Conservation (phyloP, 1,284 basidiomycete species). For the Irpex sp. region DNA sequence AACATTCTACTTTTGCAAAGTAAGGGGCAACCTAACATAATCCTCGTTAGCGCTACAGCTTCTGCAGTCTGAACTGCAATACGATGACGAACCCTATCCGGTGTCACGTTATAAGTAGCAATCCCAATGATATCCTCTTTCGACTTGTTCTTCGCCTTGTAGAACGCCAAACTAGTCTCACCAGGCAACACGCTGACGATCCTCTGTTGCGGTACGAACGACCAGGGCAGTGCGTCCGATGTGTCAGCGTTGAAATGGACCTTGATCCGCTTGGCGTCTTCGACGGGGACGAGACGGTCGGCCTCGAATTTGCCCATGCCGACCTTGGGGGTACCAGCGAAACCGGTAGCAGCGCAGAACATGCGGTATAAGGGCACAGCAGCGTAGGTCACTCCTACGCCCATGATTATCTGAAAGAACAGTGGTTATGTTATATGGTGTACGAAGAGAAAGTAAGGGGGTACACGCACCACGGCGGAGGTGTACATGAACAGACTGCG, state of each 20-base stretch:
- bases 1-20: conserved; percentile 99
- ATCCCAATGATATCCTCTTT: conserved; percentile 93
- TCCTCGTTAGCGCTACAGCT: not conserved
- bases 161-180: conserved; percentile 96
- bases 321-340: conserved; percentile 90
- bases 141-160: conserved; percentile 86
- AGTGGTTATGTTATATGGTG: not conserved
- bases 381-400: conserved; percentile 87
- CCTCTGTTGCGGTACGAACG: conserved; percentile 87
- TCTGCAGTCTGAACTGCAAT: not conserved
- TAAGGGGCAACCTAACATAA: conserved; percentile 84
- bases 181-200: conserved; percentile 90
- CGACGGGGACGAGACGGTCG: conserved; percentile 74
- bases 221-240: conserved; percentile 89
- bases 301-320: conserved; percentile 78
- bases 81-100: conserved; percentile 66
- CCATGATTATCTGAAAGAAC: conserved; percentile 62
- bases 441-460: not conserved
- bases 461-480: conserved; percentile 62
- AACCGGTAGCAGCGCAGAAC: conserved; percentile 97
- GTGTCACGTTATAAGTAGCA: conserved; percentile 97
- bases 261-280: conserved; percentile 73
- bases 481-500: conserved; percentile 75
- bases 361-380: conserved; percentile 96
- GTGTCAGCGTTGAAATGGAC: conserved; percentile 95